These are phyloP conservation scores for Dionaea muscipula DNA, from an alignment of 179 eudicot species.

Conservation along the genomic window DNA sequence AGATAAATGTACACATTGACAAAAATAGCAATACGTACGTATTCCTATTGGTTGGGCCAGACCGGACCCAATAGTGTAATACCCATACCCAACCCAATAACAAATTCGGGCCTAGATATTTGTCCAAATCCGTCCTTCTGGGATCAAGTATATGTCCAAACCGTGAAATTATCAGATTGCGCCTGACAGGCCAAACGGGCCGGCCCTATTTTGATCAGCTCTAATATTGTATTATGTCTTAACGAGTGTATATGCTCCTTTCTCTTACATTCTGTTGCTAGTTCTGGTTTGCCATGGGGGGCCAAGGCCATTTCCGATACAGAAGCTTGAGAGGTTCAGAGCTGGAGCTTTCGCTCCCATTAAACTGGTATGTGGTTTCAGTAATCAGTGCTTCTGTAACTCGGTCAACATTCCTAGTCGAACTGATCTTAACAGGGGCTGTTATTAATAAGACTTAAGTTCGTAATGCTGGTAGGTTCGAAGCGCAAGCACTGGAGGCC, in stretches of 20 bases:
- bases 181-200: too few species aligned
- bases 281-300: neutral
- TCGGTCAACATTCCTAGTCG: neutral
- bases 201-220: neutral
- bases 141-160: too few species aligned
- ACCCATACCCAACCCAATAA: too few species aligned
- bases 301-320: neutral
- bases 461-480: conserved; percentile 8
- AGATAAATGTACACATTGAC: too few species aligned
- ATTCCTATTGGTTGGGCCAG: too few species aligned
- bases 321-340: neutral
- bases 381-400: neutral
- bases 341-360: neutral
- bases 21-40: too few species aligned
- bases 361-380: neutral
- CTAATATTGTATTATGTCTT: neutral
- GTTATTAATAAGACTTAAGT: neutral
- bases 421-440: too few species aligned
- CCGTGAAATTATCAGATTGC: too few species aligned
- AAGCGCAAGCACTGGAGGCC: conserved; percentile 2
- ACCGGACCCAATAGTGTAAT: too few species aligned
- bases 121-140: too few species aligned
- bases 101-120: too few species aligned
- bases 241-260: neutral
- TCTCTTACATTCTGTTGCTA: neutral